These are phyloP conservation scores for Teunomyces lycoperdinae DNA, from an alignment of 805 yeast species.

Conservation along the genomic window DNA sequence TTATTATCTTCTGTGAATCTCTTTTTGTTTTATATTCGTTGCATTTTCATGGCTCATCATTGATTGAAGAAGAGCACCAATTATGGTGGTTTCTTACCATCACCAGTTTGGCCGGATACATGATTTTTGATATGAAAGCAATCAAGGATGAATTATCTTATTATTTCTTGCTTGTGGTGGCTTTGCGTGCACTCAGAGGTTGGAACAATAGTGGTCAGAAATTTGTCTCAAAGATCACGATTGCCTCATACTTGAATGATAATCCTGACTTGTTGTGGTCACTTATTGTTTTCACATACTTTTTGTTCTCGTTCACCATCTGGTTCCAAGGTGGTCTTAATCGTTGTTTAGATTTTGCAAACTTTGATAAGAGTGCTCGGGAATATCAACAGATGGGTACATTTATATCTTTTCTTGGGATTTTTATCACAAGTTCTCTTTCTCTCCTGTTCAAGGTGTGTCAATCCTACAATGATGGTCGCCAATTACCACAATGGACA, in stretches of 20 bases:
- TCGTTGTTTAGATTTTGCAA: conserved; percentile 16
- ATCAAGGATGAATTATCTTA: neutral
- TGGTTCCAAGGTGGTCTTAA: conserved; percentile 25
- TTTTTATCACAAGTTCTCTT: conserved; percentile 45
- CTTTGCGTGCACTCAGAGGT: conserved; percentile 62
- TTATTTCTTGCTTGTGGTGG: conserved; percentile 17
- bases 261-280: conserved; percentile 44
- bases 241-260: conserved; percentile 35
- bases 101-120: conserved; percentile 8
- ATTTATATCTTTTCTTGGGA: conserved; percentile 40
- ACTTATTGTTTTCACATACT: conserved; percentile 42
- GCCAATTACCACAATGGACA: conserved; percentile 44
- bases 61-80: conserved; percentile 95
- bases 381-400: conserved; percentile 20
- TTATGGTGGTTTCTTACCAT: conserved; percentile 73
- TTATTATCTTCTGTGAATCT: conserved; percentile 10
- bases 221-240: conserved; percentile 38
- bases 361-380: neutral
- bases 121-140: conserved; percentile 3
- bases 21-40: conserved; percentile 50
- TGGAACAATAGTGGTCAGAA: conserved; percentile 95
- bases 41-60: conserved; percentile 74
- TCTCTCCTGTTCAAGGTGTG: conserved; percentile 54
- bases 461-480: conserved; percentile 55
- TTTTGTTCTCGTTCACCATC: conserved; percentile 14